Evolutionary conservation across 73 alveolate species (phyloP), one percentile per base, ranked within the genome.

Genomic region (Breviolum minutum): DNA sequence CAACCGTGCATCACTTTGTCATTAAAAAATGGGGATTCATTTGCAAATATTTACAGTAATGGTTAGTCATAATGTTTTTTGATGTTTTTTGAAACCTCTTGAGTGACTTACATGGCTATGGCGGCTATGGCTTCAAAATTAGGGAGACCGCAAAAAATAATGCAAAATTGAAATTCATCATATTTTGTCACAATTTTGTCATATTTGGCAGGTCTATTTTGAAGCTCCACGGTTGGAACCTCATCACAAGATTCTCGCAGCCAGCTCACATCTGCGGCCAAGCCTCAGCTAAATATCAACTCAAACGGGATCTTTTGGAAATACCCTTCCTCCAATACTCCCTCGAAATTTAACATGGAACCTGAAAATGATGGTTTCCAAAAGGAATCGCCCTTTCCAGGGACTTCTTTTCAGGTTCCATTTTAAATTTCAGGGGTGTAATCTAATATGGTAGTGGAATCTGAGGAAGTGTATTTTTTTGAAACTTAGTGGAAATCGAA

Each of bases 181-280:
- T 32, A n/a, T 79, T 79, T 26, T 17, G 30, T 9, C 86, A 79
- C 26, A 19, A 14, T 79, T 79, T 26, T 17, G 30, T 9, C 86
- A 79, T 8, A 19, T 14, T 79, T 32, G 27, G 17, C 14, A 22
- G 63, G 14, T n/a, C 63, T 29, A 27, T 7, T 9, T 77, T 63
- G 7, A n/a, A n/a, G n/a, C n/a, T 32, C 24, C 64, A 30, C 29
- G n/a, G n/a, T 63, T 79, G 29, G 54, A 7, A 6, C 92, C 92
- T 83, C 92, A 10, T 83, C 64, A n/a, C 92, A 83, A 10, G 92
- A 60, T 10, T 83, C 94, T 63, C 22, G 79, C 7, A 86, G 80
- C 94, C 94, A 86, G 94, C 94, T 86, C 64, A 86, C 79, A 19
- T 86, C 94, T 2, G 81, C 77, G 5, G 94, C 94, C 94, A 86